Evolutionary conservation across 1,284 basidiomycete species (phyloP).

Genomic region (Boletus albobrunnescens): DNA sequence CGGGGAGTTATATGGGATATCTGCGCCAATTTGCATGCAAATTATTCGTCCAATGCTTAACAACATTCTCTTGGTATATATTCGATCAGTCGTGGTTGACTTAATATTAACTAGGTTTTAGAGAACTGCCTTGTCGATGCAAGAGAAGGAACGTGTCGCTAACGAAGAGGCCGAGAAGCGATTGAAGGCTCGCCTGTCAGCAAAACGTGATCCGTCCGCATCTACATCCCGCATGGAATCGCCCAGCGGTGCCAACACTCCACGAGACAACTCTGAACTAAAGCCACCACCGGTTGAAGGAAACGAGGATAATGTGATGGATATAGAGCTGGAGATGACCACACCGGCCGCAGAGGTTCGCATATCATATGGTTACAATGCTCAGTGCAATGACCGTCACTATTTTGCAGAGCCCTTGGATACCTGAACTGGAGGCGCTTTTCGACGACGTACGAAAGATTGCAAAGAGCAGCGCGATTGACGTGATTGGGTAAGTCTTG

Average conservation of each 20-base stretch:
- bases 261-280: conserved; percentile 35
- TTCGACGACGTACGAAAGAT: conserved; percentile 71
- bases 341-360: conserved; percentile 23
- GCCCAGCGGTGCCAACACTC: conserved; percentile 42
- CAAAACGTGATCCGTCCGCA: conserved; percentile 64
- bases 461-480: conserved; percentile 58
- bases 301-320: conserved; percentile 54
- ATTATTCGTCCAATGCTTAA: conserved; percentile 82
- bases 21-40: conserved; percentile 85
- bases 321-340: conserved; percentile 34
- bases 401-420: conserved; percentile 62
- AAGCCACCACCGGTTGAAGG: conserved; percentile 35
- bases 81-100: conserved; percentile 1
- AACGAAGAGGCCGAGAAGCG: conserved; percentile 73
- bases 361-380: conserved; percentile 1
- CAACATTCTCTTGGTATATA: conserved; percentile 54
- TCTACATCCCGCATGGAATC: conserved; percentile 58
- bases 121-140: conserved; percentile 54
- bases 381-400: conserved; percentile 10
- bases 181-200: conserved; percentile 68
- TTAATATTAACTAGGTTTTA: conserved; percentile 27
- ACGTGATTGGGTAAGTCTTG: conserved; percentile 65
- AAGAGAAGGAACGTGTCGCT: conserved; percentile 61
- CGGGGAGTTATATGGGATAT: conserved; percentile 70
- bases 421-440: conserved; percentile 61